Percentiles rank a stretch among this genome's conserved stretches.
Conservation (phyloP, 192 early-diverging fungal genomes). For the Coemansia sp. region DNA sequence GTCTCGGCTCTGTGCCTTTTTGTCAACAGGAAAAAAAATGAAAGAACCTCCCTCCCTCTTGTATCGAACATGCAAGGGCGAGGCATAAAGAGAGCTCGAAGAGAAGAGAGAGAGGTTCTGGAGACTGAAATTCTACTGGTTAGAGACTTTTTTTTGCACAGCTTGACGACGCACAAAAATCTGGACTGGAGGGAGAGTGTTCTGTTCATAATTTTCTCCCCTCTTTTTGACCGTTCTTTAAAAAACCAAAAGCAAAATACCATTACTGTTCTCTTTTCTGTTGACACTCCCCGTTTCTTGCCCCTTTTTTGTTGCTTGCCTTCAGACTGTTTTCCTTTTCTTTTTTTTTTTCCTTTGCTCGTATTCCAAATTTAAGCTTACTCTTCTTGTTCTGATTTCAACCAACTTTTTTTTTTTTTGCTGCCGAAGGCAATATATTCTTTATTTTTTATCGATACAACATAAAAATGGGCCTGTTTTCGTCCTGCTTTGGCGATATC, state of each 20-base stretch:
- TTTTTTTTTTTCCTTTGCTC: constrained; percentile 12
- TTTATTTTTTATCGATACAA: not conserved
- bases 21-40: not conserved
- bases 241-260: not conserved
- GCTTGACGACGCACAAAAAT: not conserved
- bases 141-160: not conserved
- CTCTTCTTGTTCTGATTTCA: not conserved
- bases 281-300: not conserved
- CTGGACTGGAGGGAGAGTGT: not conserved
- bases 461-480: constrained; percentile 46
- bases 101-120: no score
- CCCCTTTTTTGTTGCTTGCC: not conserved
- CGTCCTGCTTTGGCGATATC: constrained; percentile 51
- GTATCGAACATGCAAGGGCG: not conserved
- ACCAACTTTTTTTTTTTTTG: not conserved
- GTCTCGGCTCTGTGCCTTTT: not conserved
- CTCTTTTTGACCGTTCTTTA: not conserved
- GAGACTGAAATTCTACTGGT: not conserved
- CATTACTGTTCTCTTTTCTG: not conserved
- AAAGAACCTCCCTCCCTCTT: not conserved
- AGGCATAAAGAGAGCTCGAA: not conserved
- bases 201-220: not conserved
- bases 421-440: not conserved
- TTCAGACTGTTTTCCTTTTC: constrained; percentile 6
- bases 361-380: not conserved